These are phyloP conservation scores for Aphanomyces cochlioides DNA, from an alignment of 352 stramenopile genomes.

Conservation along the genomic window DNA sequence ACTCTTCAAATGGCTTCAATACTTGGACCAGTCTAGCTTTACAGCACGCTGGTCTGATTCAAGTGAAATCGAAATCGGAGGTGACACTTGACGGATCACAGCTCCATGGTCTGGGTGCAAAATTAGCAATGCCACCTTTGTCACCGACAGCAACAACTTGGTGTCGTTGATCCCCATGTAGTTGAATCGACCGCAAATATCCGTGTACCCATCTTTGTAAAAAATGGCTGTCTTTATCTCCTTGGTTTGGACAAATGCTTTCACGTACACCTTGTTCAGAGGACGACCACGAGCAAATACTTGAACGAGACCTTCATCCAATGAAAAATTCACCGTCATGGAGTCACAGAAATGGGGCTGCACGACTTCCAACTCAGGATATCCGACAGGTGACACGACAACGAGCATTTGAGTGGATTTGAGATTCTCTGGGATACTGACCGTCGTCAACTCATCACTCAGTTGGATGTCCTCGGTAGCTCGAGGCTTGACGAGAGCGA, in stretches of 20 bases:
- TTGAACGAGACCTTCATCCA: conserved; percentile 45
- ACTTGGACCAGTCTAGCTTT: conserved; percentile 6
- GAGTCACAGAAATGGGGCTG: conserved; percentile 23
- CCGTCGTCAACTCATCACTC: conserved; percentile 24
- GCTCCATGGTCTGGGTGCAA: conserved; percentile 46
- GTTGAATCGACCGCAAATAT: conserved; percentile 37
- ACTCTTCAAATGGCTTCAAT: not conserved
- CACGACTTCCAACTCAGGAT: conserved; percentile 14
- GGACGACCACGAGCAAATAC: conserved; percentile 43
- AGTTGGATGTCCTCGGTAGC: conserved; percentile 38
- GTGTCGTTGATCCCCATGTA: conserved; percentile 24
- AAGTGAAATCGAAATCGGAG: conserved; percentile 35
- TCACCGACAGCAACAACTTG: conserved; percentile 30
- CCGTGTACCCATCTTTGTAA: conserved; percentile 82
- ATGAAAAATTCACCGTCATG: conserved; percentile 16
- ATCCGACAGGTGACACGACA: not conserved
- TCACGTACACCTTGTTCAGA: conserved; percentile 58
- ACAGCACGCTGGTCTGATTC: conserved; percentile 1
- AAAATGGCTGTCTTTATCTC: conserved; percentile 38
- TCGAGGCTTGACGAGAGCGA: conserved; percentile 49
- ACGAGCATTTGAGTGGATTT: conserved; percentile 47
- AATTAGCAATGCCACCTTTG: conserved; percentile 51
- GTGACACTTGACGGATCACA: conserved; percentile 42
- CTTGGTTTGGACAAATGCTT: conserved; percentile 53
- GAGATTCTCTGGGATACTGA: conserved; percentile 39